phyloP scores from a whole-genome alignment of 2,329 filamentous ascomycete species.

The Aspergillus fructus region DNA sequence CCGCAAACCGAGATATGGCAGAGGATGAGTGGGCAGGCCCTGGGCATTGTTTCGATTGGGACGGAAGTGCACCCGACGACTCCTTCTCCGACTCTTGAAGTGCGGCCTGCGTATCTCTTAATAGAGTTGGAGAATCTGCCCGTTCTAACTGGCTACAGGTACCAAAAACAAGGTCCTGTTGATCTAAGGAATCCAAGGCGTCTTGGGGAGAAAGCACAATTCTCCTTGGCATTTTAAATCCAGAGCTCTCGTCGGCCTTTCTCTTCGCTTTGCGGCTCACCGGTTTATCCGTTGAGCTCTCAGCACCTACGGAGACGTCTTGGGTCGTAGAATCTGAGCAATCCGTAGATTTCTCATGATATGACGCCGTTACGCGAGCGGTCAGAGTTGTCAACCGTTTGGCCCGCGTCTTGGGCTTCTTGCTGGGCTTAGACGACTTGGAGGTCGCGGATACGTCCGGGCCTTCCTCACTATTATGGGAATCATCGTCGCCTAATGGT shows the following conservation, averaged over 20 bases:
- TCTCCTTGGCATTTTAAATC: constrained; percentile 45
- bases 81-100: constrained; percentile 31
- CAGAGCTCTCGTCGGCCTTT: constrained; percentile 21
- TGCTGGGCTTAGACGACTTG: constrained; percentile 15
- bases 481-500: constrained; percentile 6
- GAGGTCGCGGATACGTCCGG: constrained; percentile 11
- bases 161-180: constrained; percentile 79
- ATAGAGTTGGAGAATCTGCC: constrained; percentile 67
- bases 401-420: constrained; percentile 52
- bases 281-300: neutral
- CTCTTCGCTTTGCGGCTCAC: constrained; percentile 13
- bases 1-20: constrained; percentile 25
- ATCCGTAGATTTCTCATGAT: constrained; percentile 45
- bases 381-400: constrained; percentile 79
- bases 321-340: constrained; percentile 12
- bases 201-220: constrained; percentile 67
- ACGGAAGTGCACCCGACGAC: constrained; percentile 5
- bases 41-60: neutral
- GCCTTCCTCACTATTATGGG: constrained; percentile 16
- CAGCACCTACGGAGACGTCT: neutral
- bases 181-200: constrained; percentile 63
- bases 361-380: constrained; percentile 71
- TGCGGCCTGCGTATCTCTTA: constrained; percentile 31
- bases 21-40: constrained; percentile 7
- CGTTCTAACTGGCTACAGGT: constrained; percentile 78